These are phyloP conservation scores for Hypomontagnella submonticulosa DNA, from an alignment of 495 filamentous ascomycete species.

Conservation along the genomic window DNA sequence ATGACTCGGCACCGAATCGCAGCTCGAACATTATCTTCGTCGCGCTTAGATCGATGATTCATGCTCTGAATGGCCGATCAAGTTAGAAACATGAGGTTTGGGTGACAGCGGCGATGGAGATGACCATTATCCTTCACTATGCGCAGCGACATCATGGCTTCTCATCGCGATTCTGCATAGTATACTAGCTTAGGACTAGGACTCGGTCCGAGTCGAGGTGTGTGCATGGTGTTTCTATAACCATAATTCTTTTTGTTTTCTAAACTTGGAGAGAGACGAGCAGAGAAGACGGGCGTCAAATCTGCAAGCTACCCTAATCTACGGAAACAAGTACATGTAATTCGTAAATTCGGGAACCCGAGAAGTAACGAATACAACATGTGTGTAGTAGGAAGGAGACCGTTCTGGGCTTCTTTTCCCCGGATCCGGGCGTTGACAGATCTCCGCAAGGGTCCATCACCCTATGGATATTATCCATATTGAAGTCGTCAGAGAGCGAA, in stretches of 20 bases:
- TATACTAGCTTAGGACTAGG: constrained; percentile 1
- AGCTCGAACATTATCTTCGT: constrained; percentile 15
- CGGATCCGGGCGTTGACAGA: constrained; percentile 37
- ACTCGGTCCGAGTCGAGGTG: constrained; percentile 12
- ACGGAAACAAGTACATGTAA: not conserved
- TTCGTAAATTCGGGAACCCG: constrained; percentile 17
- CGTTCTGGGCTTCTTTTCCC: constrained; percentile 38
- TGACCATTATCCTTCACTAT: constrained; percentile 15
- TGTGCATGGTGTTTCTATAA: constrained; percentile 10
- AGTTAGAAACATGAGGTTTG: constrained; percentile 34
- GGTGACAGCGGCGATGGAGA: constrained; percentile 33
- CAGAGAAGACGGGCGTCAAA: constrained; percentile 8
- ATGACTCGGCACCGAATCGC: constrained; percentile 35
- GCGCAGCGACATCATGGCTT: constrained; percentile 14
- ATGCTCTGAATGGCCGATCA: constrained; percentile 36
- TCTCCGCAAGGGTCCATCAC: constrained; percentile 40
- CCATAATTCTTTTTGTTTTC: constrained; percentile 9
- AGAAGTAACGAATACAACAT: constrained; percentile 4
- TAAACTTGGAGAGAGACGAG: constrained; percentile 14
- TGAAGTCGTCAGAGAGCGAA: constrained; percentile 11
- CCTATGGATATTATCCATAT: constrained; percentile 45
- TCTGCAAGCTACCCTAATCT: constrained; percentile 14
- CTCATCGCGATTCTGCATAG: constrained; percentile 26
- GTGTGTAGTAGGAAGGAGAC: constrained; percentile 18
- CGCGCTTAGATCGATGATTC: constrained; percentile 30